Conservation (phyloP, 2,329 filamentous ascomycete species). For the Monilinia fructigena region DNA sequence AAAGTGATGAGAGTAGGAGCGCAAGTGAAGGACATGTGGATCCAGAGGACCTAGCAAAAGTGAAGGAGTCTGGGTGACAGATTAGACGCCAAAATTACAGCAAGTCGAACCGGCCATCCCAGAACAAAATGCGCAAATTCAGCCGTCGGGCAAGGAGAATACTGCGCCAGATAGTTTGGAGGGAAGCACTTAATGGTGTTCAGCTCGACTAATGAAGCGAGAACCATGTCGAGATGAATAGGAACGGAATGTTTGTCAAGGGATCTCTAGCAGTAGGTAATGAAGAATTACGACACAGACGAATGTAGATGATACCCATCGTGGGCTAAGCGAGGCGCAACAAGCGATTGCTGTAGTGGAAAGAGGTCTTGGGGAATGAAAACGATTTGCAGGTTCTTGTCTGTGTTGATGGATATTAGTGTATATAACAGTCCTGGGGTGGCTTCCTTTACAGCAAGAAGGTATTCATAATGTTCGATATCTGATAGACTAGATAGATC, state of each 20-base stretch:
- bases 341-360: neutral
- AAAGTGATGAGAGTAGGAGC: constrained; percentile 36
- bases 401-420: neutral
- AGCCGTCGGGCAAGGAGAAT: neutral
- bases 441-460: neutral
- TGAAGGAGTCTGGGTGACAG: constrained; percentile 29
- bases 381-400: neutral
- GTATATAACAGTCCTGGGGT: neutral
- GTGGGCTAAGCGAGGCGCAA: neutral
- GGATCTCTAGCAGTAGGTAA: neutral
- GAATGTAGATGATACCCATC: neutral
- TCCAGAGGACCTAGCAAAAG: constrained; percentile 25
- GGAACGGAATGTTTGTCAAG: neutral
- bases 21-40: constrained; percentile 29
- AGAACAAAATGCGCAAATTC: constrained; percentile 26
- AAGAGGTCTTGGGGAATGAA: too few relatives aligned
- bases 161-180: constrained; percentile 28
- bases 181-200: constrained; percentile 38
- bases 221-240: neutral
- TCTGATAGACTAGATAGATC: neutral
- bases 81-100: constrained; percentile 31
- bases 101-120: constrained; percentile 26
- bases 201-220: constrained; percentile 35
- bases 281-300: neutral
- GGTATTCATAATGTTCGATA: neutral